Evolutionary conservation across 2,329 filamentous ascomycete species (phyloP), one percentile per base, ranked within the genome.

Genomic region (Trichophyton benhamiae): DNA sequence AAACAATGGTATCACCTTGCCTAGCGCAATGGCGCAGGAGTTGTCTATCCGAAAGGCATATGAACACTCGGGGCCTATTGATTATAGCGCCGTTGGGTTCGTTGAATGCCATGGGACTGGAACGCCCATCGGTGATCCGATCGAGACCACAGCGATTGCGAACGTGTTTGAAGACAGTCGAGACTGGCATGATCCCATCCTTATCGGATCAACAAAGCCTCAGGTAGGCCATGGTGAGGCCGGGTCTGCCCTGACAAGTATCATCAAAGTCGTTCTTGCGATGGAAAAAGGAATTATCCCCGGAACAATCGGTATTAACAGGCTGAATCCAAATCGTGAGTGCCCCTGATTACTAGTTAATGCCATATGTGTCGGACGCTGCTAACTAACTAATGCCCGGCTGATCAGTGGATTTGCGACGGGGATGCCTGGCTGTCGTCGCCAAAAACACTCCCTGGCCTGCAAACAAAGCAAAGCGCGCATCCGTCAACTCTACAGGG

Each of bases 1-100:
- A 38, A 38, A 38, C 11, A 38, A 38, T 38, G 73, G 74, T 8
- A 64, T 67, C 36, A 65, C 66, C 0, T 17, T 57, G 1, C 66
- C 66, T 13, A 65, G 53, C 46, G 20, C 44, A 6, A 55, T 63
- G 2, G 66, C 64, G 17, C 66, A 67, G 60, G 58, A 57, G 41
- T 27, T 60, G 0, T 66, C 81, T 62, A 83, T 81, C 61, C 70
- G 68, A 8, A 67, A 71, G 8, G 78, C 77, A 0, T 82, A 82
- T 64, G 60, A 60, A 4, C 63, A 86, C 57, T 82, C 88, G 49
- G 86, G 87, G 48, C 86, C 86, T 62, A 81, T 94, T 20, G 66
- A 9, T n/a, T 41, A n/a, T 27, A 8, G 7, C 22, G 17, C 22
- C 13, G 17, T 20, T 5, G 15, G 17, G 15, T 53, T 27, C 27